These are phyloP conservation scores for Auxenochlorella pyrenoidosa DNA, from an alignment of 139 green algal species.

Conservation along the genomic window DNA sequence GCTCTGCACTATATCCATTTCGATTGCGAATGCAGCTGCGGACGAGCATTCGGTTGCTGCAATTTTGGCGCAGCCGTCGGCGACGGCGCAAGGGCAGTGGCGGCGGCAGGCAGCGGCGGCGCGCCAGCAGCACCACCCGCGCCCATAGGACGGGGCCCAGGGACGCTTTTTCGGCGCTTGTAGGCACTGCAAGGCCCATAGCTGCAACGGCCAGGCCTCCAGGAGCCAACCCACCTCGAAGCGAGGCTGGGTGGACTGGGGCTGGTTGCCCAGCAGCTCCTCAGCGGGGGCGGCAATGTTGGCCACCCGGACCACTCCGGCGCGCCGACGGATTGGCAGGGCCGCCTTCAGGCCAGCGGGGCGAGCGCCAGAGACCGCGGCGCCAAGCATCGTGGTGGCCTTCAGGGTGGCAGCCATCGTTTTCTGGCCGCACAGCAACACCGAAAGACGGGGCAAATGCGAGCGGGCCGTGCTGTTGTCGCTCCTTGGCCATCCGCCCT, in stretches of 20 bases:
- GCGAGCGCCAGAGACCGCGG: neutral
- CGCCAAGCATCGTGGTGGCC: neutral
- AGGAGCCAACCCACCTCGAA: slow-evolving; percentile 2
- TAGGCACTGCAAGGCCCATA: neutral
- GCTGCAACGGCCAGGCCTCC: neutral
- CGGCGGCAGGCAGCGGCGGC: neutral
- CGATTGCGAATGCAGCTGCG: no score
- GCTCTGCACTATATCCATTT: no score
- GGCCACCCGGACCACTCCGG: slow-evolving; percentile 2
- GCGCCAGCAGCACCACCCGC: neutral
- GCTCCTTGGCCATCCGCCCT: neutral
- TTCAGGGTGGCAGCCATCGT: neutral
- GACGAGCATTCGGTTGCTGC: neutral
- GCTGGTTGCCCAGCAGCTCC: slow-evolving; percentile 2
- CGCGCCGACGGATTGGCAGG: neutral
- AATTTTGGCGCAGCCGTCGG: neutral
- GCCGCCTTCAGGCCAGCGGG: slow-evolving; percentile 7
- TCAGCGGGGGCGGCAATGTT: slow-evolving; percentile 29
- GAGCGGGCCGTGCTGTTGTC: neutral
- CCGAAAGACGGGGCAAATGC: neutral
- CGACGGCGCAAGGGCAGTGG: neutral
- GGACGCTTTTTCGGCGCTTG: no score
- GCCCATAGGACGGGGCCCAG: neutral
- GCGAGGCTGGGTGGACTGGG: neutral
- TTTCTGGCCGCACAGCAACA: neutral